These are phyloP conservation scores for Naganishia onofrii DNA, from an alignment of 768 basidiomycete genomes.

Conservation along the genomic window DNA sequence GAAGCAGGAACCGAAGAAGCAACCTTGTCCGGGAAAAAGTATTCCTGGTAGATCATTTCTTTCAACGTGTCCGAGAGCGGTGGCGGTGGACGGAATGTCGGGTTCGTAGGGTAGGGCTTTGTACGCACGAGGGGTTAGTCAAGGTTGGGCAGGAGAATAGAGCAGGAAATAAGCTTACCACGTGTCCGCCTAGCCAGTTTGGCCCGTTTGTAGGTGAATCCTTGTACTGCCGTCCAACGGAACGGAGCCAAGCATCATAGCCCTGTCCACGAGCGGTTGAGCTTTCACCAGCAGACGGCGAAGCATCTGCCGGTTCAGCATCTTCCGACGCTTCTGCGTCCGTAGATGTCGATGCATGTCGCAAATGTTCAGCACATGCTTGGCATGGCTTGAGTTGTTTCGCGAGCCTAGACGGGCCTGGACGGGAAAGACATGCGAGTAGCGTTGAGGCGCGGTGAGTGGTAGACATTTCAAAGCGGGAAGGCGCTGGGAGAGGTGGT, in stretches of 20 bases:
- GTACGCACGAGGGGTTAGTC: neutral
- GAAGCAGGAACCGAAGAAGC: conserved; percentile 6
- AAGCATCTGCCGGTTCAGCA: neutral
- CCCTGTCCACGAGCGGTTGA: conserved; percentile 12
- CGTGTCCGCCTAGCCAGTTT: conserved; percentile 45
- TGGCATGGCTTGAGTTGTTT: conserved; percentile 17
- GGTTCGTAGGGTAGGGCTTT: conserved; percentile 49
- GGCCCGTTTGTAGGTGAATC: conserved; percentile 40
- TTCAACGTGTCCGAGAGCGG: conserved; percentile 46
- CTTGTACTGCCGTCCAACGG: conserved; percentile 35
- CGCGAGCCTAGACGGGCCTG: conserved; percentile 31
- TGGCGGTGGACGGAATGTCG: conserved; percentile 49
- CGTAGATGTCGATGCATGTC: conserved; percentile 21
- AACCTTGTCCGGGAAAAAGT: conserved; percentile 22
- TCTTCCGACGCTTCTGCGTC: neutral
- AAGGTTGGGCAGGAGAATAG: neutral
- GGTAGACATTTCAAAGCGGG: conserved; percentile 12
- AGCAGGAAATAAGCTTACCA: conserved; percentile 37
- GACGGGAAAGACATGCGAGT: conserved; percentile 27
- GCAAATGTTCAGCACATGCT: conserved; percentile 19
- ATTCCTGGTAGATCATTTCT: conserved; percentile 40
- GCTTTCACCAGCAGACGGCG: neutral
- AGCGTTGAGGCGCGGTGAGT: conserved; percentile 8
- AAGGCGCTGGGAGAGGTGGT: neutral
- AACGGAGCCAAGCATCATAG: conserved; percentile 37